Evolutionary conservation across 176 grass and related monocot genomes (phyloP), one percentile per base, ranked within the genome.

Genomic region (Calamus simplicifolius): DNA sequence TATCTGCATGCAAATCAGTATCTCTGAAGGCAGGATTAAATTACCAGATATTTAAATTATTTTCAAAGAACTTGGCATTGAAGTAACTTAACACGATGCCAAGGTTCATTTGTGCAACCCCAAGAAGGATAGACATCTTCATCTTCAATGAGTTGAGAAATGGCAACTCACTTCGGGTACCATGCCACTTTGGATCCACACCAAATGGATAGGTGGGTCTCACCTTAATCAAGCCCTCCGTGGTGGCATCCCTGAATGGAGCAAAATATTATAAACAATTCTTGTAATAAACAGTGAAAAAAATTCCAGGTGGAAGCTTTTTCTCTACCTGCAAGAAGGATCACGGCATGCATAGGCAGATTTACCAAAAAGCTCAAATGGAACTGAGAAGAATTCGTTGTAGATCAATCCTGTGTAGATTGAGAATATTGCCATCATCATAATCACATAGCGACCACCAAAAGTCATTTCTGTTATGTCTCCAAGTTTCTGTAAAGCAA

Each of bases 391-490:
- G 72, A 98, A 98, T 62, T 98, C 87, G n/a, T 98, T 98, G 51
- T 98, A 98, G 68, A 98, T 78, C 63, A 98, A 75, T 73, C 93
- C 87, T 26, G 81, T 88, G 77, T 98, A 98, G 27, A 98, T 92
- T 64, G 93, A 98, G 75, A 98, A 98, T 52, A 92, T 2, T 57
- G 81, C 6, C 93, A 98, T 98, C 93, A 98, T 88, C 25, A 98
- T 1, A 72, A 98, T 88, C 52, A 98, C 82, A 83, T 98, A 98
- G 51, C 87, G 87, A 14, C 87, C 87, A 62, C 93, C 93, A 78
- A 88, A 98, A 70, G 81, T 88, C 93, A 98, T 98, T 68, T 98
- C 93, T 87, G 76, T 98, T 35, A 98, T 92, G 72, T 92, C 87
- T 53, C 73, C 87, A 75, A 98, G 84, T 61, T 88, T 98, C 93